Conservation (phyloP, 164 flowering plant species). For the Sedum album region DNA sequence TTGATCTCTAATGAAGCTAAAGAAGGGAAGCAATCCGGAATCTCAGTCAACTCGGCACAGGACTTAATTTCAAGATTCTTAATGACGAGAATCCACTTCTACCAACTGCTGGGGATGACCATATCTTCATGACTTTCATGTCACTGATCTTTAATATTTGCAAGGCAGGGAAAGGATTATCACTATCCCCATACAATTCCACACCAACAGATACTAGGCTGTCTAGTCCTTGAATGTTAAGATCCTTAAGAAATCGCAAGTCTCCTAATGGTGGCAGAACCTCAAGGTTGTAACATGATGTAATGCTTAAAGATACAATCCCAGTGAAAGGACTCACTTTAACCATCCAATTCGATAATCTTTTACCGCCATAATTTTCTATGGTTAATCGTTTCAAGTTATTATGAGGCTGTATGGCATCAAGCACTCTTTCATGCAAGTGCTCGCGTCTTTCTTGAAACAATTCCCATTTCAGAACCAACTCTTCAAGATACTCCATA, state of each 20-base stretch:
- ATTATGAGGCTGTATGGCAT: conserved; percentile 7
- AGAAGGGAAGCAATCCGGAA: neutral
- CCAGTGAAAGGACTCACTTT: neutral
- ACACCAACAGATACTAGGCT: conserved; percentile 13
- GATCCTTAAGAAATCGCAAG: conserved; percentile 13
- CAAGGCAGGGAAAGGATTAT: conserved; percentile 16
- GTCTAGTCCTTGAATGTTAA: conserved; percentile 9
- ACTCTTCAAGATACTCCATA: conserved; percentile 8
- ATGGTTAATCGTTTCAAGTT: conserved; percentile 11
- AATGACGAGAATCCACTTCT: neutral
- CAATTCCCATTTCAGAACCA: conserved; percentile 11
- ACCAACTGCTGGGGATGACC: neutral
- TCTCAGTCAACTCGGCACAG: neutral
- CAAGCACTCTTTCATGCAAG: conserved; percentile 4
- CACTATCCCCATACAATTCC: conserved; percentile 17
- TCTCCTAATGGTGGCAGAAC: conserved; percentile 16
- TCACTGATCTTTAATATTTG: neutral
- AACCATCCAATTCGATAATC: conserved; percentile 16
- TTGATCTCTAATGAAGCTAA: neutral
- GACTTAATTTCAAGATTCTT: neutral
- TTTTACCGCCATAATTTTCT: conserved; percentile 8
- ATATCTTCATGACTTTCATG: neutral
- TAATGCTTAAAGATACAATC: neutral
- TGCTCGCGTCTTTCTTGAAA: neutral
- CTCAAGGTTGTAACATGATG: conserved; percentile 5